These are phyloP conservation scores for Anthostomella pinea DNA, from an alignment of 2,329 filamentous ascomycete genomes.

Conservation along the genomic window DNA sequence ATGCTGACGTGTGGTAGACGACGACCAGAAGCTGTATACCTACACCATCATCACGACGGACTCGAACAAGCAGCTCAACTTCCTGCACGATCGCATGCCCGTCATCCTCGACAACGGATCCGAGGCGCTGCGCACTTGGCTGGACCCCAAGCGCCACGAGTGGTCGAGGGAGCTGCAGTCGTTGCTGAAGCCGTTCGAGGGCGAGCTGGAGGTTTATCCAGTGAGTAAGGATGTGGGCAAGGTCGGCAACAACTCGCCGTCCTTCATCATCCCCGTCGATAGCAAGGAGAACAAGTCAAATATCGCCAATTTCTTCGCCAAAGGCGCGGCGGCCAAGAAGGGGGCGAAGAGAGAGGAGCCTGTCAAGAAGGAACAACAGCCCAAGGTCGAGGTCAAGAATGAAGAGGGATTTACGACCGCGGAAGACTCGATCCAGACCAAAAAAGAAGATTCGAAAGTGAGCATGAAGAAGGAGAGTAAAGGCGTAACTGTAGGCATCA, in stretches of 20 bases:
- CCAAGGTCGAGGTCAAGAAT: conserved; percentile 21
- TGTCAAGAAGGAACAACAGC: conserved; percentile 14
- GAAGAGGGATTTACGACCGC: conserved; percentile 22
- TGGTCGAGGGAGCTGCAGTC: conserved; percentile 80
- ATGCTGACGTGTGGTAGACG: conserved; percentile 30
- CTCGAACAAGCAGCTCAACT: conserved; percentile 77
- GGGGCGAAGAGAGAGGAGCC: background rate
- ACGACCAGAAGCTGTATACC: conserved; percentile 70
- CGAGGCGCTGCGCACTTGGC: conserved; percentile 67
- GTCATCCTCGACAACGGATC: conserved; percentile 81
- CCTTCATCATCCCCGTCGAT: conserved; percentile 77
- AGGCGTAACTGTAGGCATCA: conserved; percentile 16
- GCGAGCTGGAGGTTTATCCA: conserved; percentile 79
- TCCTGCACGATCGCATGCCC: conserved; percentile 94
- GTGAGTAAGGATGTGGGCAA: conserved; percentile 90
- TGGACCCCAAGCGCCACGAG: conserved; percentile 67
- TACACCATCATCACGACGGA: conserved; percentile 94
- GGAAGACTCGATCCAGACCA: conserved; percentile 7
- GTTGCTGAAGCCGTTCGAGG: conserved; percentile 74
- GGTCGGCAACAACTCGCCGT: conserved; percentile 84
- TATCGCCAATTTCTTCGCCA: conserved; percentile 89
- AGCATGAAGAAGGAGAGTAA: conserved; percentile 1
- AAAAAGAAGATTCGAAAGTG: conserved; percentile 11
- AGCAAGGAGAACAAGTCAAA: conserved; percentile 88
- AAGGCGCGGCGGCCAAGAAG: conserved; percentile 40